Base-by-base conservation (phyloP, 1,284 basidiomycete species). In the Lentinula novae-zelandiae region DNA sequence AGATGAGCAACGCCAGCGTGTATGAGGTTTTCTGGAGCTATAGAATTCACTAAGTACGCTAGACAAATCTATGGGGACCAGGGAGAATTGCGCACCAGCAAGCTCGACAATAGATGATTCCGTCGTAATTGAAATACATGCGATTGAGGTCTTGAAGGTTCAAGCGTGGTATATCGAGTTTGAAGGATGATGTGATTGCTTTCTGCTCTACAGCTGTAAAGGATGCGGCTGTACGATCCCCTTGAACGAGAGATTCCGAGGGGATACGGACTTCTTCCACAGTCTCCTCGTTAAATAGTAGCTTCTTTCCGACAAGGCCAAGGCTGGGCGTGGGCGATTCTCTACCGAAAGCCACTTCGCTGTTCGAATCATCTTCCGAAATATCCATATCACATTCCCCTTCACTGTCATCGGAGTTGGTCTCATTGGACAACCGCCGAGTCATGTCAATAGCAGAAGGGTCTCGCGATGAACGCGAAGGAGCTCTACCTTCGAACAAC, bases 341-440 rank as follows among this genome's bases (percentile, higher is more conserved):
- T 10, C 13, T 54, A n/a, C 22, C 5, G 9, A 9, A 20, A 20
- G 27, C 5, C 17, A 8, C 36, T 56, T 56, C 40, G 15, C 13
- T 13, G 9, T 31, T 42, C 20, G 20, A 31, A 9, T 58, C 57
- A 12, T 13, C 42, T 7, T 58, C 57, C 9, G 54, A 56, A 10
- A 58, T 33, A 36, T 52, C 57, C 57, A 58, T 58, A 13, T 58
- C 57, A 12, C 57, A 58, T 52, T 58, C 57, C n/a, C 57, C 57
- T n/a, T 20, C 31, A 10, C 31, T 36, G 17, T 34, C 5, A 9
- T 56, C 12, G 2, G 49, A 52, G 22, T 52, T n/a, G 3, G 33
- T 17, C 27, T n/a, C 8, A 49, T 5, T 9, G 33, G 55, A 50
- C 2, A 36, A 13, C 12, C 15, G 8, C 27, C 1, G 3, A 20